phyloP scores from a whole-genome alignment of 2,329 filamentous ascomycete species.

The Epichloe aotearoae region DNA sequence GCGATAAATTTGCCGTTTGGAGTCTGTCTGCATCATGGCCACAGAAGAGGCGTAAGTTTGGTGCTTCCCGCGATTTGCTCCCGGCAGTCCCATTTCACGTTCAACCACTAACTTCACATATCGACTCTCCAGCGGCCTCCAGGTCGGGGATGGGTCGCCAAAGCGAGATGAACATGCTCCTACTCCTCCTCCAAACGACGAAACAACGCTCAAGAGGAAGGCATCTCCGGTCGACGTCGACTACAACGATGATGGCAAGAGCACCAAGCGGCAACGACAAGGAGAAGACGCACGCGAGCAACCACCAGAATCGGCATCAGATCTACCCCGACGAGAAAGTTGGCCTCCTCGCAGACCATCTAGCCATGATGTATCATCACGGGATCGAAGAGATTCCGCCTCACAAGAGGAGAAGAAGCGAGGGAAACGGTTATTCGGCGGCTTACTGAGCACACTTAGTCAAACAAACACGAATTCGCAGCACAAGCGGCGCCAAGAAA shows the following conservation, averaged over 20 bases:
- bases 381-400: slow-evolving; percentile 13
- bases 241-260: slow-evolving; percentile 11
- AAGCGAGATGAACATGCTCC: not conserved
- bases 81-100: not conserved
- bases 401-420: slow-evolving; percentile 67
- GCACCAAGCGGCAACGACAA: slow-evolving; percentile 8
- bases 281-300: slow-evolving; percentile 12
- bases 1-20: not conserved
- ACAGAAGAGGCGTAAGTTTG: slow-evolving; percentile 5
- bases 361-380: not conserved
- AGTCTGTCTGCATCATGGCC: slow-evolving; percentile 4
- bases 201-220: slow-evolving; percentile 17
- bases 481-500: slow-evolving; percentile 62
- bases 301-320: not conserved
- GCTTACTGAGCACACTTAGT: slow-evolving; percentile 63
- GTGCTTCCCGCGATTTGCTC: not conserved
- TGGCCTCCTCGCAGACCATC: slow-evolving; percentile 4
- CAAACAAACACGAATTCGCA: slow-evolving; percentile 50
- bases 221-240: slow-evolving; percentile 11
- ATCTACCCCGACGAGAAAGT: not conserved
- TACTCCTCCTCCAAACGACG: not conserved
- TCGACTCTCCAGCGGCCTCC: not conserved
- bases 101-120: not conserved
- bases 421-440: slow-evolving; percentile 75
- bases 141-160: not conserved